Evolutionary conservation across 2,329 filamentous ascomycete genomes (phyloP), one percentile per base, ranked within the genome.

Genomic region (Pseudogymnoascus sp.): DNA sequence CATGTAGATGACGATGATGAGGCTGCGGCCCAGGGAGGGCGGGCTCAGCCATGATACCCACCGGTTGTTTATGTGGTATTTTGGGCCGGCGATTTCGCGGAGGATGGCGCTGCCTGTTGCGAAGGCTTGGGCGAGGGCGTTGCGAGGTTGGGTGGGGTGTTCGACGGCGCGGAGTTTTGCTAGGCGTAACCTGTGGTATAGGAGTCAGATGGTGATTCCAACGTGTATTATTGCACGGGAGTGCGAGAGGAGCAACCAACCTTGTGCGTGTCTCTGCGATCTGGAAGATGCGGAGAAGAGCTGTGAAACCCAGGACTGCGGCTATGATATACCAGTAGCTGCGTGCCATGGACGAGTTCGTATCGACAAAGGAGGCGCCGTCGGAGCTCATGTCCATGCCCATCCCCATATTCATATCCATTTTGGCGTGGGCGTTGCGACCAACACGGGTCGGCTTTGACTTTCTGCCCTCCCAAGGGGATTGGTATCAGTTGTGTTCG

Each of bases 251-350:
- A n/a, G 10, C 10, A 21, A 18, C 21, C 7, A 68, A 70, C 68
- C 69, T 66, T 40, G 63, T 63, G 63, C 65, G 65, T 65, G 65
- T 66, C 40, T 70, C 63, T 66, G 64, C 64, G 56, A 61, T 65
- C 44, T 70, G 64, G 31, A 70, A 35, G 8, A 44, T 63, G 40
- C 67, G 63, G 23, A 67, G 25, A 5, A 68, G n/a, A 10, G 70
- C 18, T 59, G 67, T 59, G 28, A 67, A 65, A 4, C 65, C 69
- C 16, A 67, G n/a, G 23, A 80, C 77, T 14, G 75, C 79, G 6
- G 77, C 82, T 38, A 84, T 74, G 35, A 83, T 78, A 69, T 85
- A 86, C 84, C 84, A 87, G 69, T 81, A 87, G 1, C 77, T 78
- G 16, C 76, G 76, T 14, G 84, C 83, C 60, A 85, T 77, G 42